Conservation (phyloP, 257 asterid genomes). For the Ilex asprella region DNA sequence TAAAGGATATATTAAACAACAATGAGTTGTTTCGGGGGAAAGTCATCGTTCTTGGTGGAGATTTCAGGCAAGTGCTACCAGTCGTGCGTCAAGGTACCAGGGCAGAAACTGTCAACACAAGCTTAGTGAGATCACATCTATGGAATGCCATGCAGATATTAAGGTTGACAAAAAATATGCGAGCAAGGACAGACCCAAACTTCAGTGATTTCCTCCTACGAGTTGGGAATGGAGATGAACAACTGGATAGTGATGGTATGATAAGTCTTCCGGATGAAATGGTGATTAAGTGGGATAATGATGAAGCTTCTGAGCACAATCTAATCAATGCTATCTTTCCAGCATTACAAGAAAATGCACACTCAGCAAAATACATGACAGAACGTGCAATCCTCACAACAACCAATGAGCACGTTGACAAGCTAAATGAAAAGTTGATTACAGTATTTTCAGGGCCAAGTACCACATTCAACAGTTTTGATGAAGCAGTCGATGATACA, state of each 20-base stretch:
- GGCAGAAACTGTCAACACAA: background rate
- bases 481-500: too few relatives aligned
- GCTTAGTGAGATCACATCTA: background rate
- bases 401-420: too few relatives aligned
- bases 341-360: background rate
- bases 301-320: background rate
- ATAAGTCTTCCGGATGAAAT: conserved; percentile 1
- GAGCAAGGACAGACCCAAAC: background rate
- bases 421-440: too few relatives aligned
- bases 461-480: too few relatives aligned
- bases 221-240: background rate
- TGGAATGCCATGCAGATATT: background rate
- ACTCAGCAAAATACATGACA: background rate
- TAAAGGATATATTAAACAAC: too few relatives aligned
- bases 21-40: too few relatives aligned
- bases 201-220: background rate
- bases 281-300: background rate
- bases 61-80: conserved; percentile 1
- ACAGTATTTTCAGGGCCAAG: too few relatives aligned
- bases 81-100: background rate
- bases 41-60: too few relatives aligned
- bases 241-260: background rate
- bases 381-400: too few relatives aligned
- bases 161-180: background rate
- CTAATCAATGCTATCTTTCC: background rate